Evolutionary conservation across 306 rosid genomes (phyloP).

Genomic region (Argentina anserina): DNA sequence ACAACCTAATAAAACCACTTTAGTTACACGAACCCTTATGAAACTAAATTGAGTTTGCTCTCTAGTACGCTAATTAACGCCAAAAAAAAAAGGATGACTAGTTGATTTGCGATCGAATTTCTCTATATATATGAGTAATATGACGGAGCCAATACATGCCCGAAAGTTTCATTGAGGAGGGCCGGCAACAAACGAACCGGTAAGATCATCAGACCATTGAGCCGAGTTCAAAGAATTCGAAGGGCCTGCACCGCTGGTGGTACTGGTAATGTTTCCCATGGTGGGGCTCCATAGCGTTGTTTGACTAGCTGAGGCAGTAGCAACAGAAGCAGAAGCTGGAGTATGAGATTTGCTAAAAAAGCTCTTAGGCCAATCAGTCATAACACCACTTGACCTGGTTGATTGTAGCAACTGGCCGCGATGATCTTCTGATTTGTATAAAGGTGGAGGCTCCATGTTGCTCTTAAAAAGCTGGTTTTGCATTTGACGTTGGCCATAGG

Average conservation of each 20-base stretch:
- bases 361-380: conserved; percentile 33
- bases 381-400: neutral
- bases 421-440: conserved; percentile 1
- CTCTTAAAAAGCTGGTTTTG: conserved; percentile 16
- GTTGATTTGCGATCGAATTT: neutral
- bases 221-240: conserved; percentile 20
- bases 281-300: conserved; percentile 40
- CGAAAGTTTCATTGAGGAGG: conserved; percentile 32
- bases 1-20: conserved; percentile 7
- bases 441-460: conserved; percentile 21
- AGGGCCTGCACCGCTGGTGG: conserved; percentile 11
- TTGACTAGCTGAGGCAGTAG: neutral
- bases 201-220: conserved; percentile 45
- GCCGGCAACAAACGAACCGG: conserved; percentile 20
- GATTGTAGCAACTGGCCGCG: conserved; percentile 26
- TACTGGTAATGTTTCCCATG: neutral
- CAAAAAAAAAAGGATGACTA: neutral
- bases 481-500: conserved; percentile 22
- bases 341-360: conserved; percentile 18
- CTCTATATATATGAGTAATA: neutral
- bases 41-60: neutral
- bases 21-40: neutral
- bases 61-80: neutral
- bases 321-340: neutral
- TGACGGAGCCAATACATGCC: neutral